A percentile compares a stretch with the other conserved stretches of the same genome.
phyloP scores from a whole-genome alignment of 2,329 filamentous ascomycete species.

The Zelopaecilomyces penicillatus region DNA sequence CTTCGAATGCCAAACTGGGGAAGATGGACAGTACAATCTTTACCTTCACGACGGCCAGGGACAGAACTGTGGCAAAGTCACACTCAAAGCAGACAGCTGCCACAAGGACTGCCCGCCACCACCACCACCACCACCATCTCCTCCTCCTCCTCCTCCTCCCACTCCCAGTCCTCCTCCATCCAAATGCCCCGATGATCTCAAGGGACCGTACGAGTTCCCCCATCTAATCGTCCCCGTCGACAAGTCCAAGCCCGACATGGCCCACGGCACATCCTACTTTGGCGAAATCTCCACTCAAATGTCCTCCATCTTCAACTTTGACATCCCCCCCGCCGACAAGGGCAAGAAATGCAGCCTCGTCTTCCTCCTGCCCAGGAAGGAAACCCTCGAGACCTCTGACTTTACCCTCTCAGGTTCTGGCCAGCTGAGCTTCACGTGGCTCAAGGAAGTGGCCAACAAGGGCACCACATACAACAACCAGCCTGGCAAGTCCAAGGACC shows the following conservation, averaged over 20 bases:
- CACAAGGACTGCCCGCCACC: slow-evolving; percentile 13
- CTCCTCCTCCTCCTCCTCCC: slow-evolving; percentile 9
- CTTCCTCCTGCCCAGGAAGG: slow-evolving; percentile 53
- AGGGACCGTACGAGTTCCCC: slow-evolving; percentile 45
- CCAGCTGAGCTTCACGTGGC: slow-evolving; percentile 41
- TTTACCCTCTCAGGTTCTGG: slow-evolving; percentile 42
- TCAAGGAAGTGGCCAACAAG: slow-evolving; percentile 35
- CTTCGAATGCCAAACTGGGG: slow-evolving; percentile 49
- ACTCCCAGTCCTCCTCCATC: slow-evolving; percentile 8
- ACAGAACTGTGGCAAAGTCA: slow-evolving; percentile 40
- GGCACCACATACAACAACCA: slow-evolving; percentile 46
- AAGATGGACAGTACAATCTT: slow-evolving; percentile 46
- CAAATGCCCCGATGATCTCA: slow-evolving; percentile 36
- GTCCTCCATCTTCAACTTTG: slow-evolving; percentile 61
- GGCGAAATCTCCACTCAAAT: slow-evolving; percentile 45
- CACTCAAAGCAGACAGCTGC: slow-evolving; percentile 34
- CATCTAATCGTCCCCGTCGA: slow-evolving; percentile 56
- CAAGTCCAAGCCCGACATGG: slow-evolving; percentile 40
- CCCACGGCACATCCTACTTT: slow-evolving; percentile 45
- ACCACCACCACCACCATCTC: slow-evolving; percentile 10
- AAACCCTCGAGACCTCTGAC: slow-evolving; percentile 50
- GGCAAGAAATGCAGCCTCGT: slow-evolving; percentile 54
- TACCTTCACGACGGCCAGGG: slow-evolving; percentile 34
- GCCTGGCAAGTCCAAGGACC: slow-evolving; percentile 35
- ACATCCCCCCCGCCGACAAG: slow-evolving; percentile 44